Base-by-base conservation (phyloP, 192 early-diverging fungal genomes). In the Podila minutissima region DNA sequence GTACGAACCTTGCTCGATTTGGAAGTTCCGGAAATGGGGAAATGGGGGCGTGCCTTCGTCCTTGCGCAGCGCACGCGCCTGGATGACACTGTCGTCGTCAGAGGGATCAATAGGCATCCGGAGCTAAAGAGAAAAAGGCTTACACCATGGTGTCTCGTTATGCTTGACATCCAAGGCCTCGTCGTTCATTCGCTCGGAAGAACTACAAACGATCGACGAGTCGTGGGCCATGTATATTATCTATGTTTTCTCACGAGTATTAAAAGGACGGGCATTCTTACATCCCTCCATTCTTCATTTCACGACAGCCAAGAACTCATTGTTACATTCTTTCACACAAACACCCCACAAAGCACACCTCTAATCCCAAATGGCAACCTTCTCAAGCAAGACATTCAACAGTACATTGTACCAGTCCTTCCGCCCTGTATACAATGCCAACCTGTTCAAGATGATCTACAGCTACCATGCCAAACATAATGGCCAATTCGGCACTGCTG, bases 371-470 rank as follows among this genome's bases (percentile, higher is more conserved):
- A 83, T 83, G 82, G 63, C 83, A 19, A 84, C 83, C 19, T 84
- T 84, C 62, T 73, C 83, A 2, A 66, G 69, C 62, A 69, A 74
- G 53, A 65, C 73, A 24, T 84, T 72, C 57, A 75, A 84, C 74
- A 82, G 83, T 24, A 62, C 72, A 5, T 55, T 72, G 5, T 84
- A 84, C 62, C 73, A 75, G 51, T 71, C 72, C 31, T 84, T 75
- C 59, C 72, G 83, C 29, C 76, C 76, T 35, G 74, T 76, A 5
- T 84, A 84, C 59, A 68, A 70, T 7, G 12, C 51, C 13, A 58
- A 70, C 41, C 69, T 84, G 50, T 84, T 64, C 71, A 72, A 81
- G 41, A 82, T 75, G 71, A 50, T 89, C 20, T 86, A 88, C 68
- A 67, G 75, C 22, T 89, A 75, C 57, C 88, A 89, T 71, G 66